Evolutionary conservation across 805 yeast species (phyloP).

Genomic region (Saccharomycopsis amapae): DNA sequence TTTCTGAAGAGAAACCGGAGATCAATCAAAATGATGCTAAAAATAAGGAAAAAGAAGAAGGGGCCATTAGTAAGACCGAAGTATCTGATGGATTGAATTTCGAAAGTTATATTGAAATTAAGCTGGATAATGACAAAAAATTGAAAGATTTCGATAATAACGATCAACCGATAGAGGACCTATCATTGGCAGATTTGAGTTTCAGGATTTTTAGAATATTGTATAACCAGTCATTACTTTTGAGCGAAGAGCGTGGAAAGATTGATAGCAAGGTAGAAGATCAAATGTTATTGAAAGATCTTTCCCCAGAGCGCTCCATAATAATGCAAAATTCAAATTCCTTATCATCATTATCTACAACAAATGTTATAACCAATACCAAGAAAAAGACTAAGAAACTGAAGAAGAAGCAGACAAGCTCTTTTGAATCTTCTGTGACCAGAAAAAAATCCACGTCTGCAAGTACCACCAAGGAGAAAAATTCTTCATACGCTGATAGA

Average conservation of each 20-base stretch:
- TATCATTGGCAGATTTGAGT: conserved; percentile 14
- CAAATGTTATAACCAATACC: not conserved
- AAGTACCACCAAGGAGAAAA: not conserved
- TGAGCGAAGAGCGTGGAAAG: not conserved
- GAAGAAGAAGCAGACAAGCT: not conserved
- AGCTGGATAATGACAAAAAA: conserved; percentile 1
- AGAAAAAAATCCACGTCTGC: not conserved
- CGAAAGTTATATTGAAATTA: conserved; percentile 13
- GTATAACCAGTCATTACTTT: conserved; percentile 6
- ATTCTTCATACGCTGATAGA: not conserved
- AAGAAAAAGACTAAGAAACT: not conserved
- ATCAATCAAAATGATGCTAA: not conserved
- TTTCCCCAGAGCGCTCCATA: no score
- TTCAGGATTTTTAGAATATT: conserved; percentile 14
- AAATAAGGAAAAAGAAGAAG: not conserved
- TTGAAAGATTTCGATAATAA: conserved; percentile 9
- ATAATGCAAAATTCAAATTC: no score
- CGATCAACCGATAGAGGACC: conserved; percentile 1
- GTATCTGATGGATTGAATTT: conserved; percentile 4
- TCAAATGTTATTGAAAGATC: no score
- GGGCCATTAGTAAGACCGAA: not conserved
- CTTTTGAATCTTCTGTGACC: no score
- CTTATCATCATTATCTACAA: no score
- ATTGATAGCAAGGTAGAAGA: not conserved
- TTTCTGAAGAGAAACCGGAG: not conserved